A percentile compares a stretch with the other conserved stretches of the same genome.
Evolutionary conservation across 768 basidiomycete genomes (phyloP).

Genomic region (Mycena filopes): DNA sequence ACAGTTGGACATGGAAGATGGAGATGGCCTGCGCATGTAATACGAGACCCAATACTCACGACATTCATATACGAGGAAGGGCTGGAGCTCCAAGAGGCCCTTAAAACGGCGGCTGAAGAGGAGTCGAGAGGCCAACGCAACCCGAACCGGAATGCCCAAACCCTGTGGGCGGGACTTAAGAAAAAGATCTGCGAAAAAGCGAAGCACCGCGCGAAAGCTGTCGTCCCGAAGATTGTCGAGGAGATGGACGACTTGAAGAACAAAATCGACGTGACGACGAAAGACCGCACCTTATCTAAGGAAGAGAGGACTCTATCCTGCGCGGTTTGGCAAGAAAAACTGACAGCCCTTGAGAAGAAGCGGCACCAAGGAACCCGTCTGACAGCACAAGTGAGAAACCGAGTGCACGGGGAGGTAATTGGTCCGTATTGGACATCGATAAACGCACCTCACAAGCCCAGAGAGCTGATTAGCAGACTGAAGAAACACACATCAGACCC

Average conservation of each 20-base stretch:
- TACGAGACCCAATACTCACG: too few relatives aligned
- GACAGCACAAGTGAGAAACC: background rate
- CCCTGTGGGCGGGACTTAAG: background rate
- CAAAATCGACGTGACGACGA: background rate
- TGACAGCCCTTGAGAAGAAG: background rate
- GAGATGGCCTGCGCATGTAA: too few relatives aligned
- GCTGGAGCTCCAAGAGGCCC: too few relatives aligned
- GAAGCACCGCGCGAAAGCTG: background rate
- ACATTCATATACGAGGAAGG: too few relatives aligned
- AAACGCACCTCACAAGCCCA: background rate
- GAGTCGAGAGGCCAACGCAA: background rate
- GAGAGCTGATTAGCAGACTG: background rate
- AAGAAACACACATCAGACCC: background rate
- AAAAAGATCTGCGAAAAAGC: background rate
- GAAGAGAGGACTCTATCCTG: background rate
- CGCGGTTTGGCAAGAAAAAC: background rate
- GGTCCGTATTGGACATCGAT: background rate
- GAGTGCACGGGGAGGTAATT: conserved; percentile 5
- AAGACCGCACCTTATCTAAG: background rate
- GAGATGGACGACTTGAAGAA: background rate
- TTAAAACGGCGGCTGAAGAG: too few relatives aligned
- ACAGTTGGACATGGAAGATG: too few relatives aligned
- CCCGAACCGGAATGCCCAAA: background rate
- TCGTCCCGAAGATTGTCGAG: background rate
- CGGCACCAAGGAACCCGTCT: background rate